Evolutionary conservation across 768 basidiomycete species (phyloP).

Genomic region (Naematelia encephala): DNA sequence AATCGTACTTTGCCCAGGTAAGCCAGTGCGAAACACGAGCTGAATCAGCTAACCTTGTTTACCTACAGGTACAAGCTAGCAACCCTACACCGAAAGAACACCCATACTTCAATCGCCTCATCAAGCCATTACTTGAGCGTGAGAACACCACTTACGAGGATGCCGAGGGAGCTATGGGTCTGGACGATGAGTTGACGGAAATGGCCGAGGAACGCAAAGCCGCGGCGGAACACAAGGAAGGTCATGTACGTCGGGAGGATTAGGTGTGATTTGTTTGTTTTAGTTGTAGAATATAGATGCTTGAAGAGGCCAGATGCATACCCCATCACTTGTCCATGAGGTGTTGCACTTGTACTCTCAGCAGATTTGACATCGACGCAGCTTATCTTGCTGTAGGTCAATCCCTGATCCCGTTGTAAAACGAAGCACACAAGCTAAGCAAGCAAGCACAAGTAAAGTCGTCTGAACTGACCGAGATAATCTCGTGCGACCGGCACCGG

Average conservation of each 20-base stretch:
- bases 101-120: constrained; percentile 55
- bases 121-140: constrained; percentile 53
- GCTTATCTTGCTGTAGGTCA: too few relatives aligned
- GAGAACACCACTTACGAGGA: constrained; percentile 48
- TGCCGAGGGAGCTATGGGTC: constrained; percentile 48
- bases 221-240: constrained; percentile 6
- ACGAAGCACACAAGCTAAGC: too few relatives aligned
- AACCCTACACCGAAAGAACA: constrained; percentile 53
- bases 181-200: constrained; percentile 47
- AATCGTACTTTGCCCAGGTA: constrained; percentile 52
- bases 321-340: too few relatives aligned
- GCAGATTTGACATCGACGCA: too few relatives aligned
- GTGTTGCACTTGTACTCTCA: too few relatives aligned
- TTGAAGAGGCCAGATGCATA: background rate
- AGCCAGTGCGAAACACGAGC: too few relatives aligned
- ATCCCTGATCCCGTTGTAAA: too few relatives aligned
- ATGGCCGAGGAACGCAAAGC: constrained; percentile 30
- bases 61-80: constrained; percentile 49
- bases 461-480: too few relatives aligned
- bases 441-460: too few relatives aligned
- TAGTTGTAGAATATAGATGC: background rate
- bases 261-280: background rate
- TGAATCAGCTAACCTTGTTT: too few relatives aligned
- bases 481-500: too few relatives aligned
- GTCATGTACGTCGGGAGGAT: constrained; percentile 7